Evolutionary conservation across 441 rosid species (phyloP).

Genomic region (Pelargonium cotyledonis): DNA sequence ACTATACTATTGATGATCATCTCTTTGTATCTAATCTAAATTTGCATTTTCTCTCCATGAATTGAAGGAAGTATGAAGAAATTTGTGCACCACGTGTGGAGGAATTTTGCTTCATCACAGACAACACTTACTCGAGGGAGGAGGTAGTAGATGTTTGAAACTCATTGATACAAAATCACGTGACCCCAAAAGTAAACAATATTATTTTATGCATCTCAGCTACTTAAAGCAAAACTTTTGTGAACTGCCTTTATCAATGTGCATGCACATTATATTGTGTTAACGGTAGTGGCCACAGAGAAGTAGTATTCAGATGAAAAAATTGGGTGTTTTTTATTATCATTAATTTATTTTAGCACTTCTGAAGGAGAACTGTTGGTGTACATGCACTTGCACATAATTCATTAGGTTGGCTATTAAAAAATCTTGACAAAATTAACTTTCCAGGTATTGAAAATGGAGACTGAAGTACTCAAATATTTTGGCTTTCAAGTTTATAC

Average conservation of each 20-base stretch:
- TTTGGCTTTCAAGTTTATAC: conserved; percentile 59
- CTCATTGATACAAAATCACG: background rate
- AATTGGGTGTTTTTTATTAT: background rate
- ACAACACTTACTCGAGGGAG: conserved; percentile 55
- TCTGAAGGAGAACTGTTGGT: background rate
- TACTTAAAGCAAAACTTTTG: background rate
- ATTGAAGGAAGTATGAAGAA: conserved; percentile 62
- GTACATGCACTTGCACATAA: background rate
- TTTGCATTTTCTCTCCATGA: conserved; percentile 12
- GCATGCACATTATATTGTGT: background rate
- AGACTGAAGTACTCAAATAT: conserved; percentile 53
- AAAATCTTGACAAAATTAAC: background rate
- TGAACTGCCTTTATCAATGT: background rate
- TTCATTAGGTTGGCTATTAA: background rate
- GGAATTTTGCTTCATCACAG: conserved; percentile 69
- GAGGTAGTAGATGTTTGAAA: conserved; percentile 34
- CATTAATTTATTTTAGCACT: background rate
- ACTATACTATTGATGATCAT: too few species aligned
- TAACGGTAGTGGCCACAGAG: background rate
- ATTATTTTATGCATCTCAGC: background rate
- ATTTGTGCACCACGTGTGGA: conserved; percentile 61
- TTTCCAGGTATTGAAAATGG: conserved; percentile 77
- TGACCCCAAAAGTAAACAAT: background rate
- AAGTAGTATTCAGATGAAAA: background rate
- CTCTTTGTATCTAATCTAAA: background rate